Evolutionary conservation across 345 rosid genomes (phyloP), one percentile per base, ranked within the genome.

Genomic region (Aegle marmelos): DNA sequence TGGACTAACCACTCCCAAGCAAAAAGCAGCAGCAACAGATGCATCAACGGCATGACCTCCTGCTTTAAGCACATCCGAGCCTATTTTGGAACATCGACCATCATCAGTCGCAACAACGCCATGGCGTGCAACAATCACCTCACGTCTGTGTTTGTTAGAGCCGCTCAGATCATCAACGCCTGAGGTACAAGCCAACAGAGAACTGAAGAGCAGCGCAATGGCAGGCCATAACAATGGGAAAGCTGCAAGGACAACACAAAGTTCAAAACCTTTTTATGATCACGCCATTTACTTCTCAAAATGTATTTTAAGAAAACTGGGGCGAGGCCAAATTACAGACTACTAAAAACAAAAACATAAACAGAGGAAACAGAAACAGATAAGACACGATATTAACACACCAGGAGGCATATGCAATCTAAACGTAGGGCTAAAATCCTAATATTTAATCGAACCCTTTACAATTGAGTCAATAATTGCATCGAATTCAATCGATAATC

Each of bases 1-100:
- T 1, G 92, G 80, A 80, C 86, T 86, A 16, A 89, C 91, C 63
- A 91, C 93, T n/a, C 91, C 95, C 75, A 85, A 77, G 77, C 93
- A 91, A 5, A 90, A 73, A 5, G 90, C 64, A 16, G 89, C 79
- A 8, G 91, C 95, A 9, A 88, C 91, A 0, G 93, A 78, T 6
- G 91, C 90, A 83, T 91, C 95, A 7, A 90, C 78, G 1, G 92
- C 93, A 54, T 88, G 82, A 28, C 93, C 95, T 67, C 95, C 89
- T 13, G 63, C 60, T 4, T 82, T 79, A 25, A 89, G 89, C 61
- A 79, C 62, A 2, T 33, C 66, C 72, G 59, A 75, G 36, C 91
- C 92, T 1, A 87, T 86, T 8, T 27, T 21, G 10, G 92, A 91
- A 80, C 91, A 91, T 39, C 87, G 74, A 11, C 87, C 87, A 73